Conservation (phyloP, 768 basidiomycete species). For the Favolaschia claudopus region DNA sequence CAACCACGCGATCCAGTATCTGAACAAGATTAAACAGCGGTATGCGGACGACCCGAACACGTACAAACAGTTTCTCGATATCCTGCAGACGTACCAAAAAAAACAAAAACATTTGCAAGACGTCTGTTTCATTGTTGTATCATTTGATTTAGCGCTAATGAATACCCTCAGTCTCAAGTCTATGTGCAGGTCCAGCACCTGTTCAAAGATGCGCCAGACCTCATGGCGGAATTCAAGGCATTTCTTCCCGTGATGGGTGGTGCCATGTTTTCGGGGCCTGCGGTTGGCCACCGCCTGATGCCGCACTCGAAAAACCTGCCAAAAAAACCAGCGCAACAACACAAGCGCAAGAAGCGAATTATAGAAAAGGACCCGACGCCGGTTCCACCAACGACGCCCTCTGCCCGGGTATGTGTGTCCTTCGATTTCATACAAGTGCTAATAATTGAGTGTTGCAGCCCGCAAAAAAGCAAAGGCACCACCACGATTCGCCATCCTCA, state of each 20-base stretch:
- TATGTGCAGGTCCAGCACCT: slow-evolving; percentile 81
- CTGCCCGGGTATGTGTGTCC: slow-evolving; percentile 54
- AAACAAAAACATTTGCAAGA: slow-evolving; percentile 78
- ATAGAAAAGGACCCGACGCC: slow-evolving; percentile 76
- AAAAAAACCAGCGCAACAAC: slow-evolving; percentile 55
- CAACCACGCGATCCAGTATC: slow-evolving; percentile 94
- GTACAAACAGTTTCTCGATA: slow-evolving; percentile 90
- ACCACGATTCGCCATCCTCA: slow-evolving; percentile 61
- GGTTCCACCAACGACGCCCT: slow-evolving; percentile 57
- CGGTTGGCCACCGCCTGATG: slow-evolving; percentile 51
- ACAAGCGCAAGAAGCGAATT: slow-evolving; percentile 67
- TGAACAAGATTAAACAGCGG: slow-evolving; percentile 97
- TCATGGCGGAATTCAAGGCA: slow-evolving; percentile 82
- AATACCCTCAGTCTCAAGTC: slow-evolving; percentile 65
- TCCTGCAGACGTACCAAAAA: slow-evolving; percentile 87
- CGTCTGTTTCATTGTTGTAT: slow-evolving; percentile 51
- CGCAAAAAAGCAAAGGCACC: slow-evolving; percentile 70
- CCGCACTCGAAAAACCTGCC: slow-evolving; percentile 41
- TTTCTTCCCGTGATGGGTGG: slow-evolving; percentile 75
- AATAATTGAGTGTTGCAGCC: no score
- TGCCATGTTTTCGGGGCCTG: no score
- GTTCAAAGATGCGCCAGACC: slow-evolving; percentile 83
- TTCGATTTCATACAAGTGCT: no score
- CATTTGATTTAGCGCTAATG: slow-evolving; percentile 16
- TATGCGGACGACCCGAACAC: slow-evolving; percentile 90